These are phyloP conservation scores for Triticum timopheevii DNA, from an alignment of 176 grass and related monocot genomes.

Conservation along the genomic window DNA sequence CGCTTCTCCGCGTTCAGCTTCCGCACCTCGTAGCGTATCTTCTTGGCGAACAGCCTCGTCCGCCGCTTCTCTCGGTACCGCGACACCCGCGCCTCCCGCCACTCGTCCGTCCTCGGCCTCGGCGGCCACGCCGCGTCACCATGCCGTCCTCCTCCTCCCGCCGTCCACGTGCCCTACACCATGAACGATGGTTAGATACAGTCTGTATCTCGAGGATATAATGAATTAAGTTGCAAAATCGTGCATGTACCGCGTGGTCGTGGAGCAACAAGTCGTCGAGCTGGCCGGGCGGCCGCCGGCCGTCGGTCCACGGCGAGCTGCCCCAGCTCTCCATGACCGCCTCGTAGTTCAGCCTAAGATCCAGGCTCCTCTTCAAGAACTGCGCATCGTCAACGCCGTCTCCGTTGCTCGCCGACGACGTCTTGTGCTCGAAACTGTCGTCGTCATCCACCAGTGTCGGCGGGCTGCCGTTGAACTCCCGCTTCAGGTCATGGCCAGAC, in stretches of 20 bases:
- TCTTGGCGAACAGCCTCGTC: constrained; percentile 93
- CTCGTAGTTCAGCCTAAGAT: constrained; percentile 80
- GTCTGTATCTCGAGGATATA: not conserved
- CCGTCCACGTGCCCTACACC: constrained; percentile 56
- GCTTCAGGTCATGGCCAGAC: constrained; percentile 30
- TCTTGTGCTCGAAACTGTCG: constrained; percentile 28
- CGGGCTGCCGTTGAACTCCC: constrained; percentile 52
- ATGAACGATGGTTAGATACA: not conserved
- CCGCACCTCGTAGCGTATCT: constrained; percentile 98
- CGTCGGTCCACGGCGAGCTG: constrained; percentile 79
- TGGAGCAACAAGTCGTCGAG: constrained; percentile 49
- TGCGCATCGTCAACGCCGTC: not conserved
- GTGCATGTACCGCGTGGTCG: constrained; percentile 48
- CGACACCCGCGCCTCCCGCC: constrained; percentile 69
- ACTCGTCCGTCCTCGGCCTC: constrained; percentile 31
- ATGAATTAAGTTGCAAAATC: not conserved
- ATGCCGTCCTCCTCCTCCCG: constrained; percentile 20
- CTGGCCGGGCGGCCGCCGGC: constrained; percentile 48
- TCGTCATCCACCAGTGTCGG: constrained; percentile 38
- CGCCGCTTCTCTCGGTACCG: constrained; percentile 97
- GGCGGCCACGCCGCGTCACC: not conserved
- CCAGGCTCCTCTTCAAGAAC: constrained; percentile 41
- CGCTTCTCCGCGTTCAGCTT: constrained; percentile 99
- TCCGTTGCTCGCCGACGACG: constrained; percentile 18
- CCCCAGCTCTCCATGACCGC: constrained; percentile 75